These are phyloP conservation scores for Fraxinus quadrangulata DNA, from an alignment of 257 asterid species.

Conservation along the genomic window DNA sequence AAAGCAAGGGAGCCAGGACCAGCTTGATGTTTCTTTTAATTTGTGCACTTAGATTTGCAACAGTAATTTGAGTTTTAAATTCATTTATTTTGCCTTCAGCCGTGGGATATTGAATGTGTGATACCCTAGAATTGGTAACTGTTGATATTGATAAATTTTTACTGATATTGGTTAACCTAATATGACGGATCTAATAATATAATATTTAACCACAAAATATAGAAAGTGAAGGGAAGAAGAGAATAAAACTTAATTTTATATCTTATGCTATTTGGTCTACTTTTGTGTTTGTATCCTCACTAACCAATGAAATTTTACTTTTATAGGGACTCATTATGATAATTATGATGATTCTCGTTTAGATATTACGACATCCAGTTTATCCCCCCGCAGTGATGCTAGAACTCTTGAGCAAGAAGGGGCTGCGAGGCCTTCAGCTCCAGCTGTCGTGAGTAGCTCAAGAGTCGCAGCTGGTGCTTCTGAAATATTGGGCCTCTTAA, in stretches of 20 bases:
- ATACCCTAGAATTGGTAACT: background rate
- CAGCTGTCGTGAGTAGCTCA: constrained; percentile 52
- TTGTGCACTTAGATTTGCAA: constrained; percentile 1
- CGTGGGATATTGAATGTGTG: background rate
- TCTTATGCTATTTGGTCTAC: constrained; percentile 7
- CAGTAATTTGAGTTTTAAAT: background rate
- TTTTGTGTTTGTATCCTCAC: constrained; percentile 19
- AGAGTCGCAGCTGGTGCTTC: constrained; percentile 65
- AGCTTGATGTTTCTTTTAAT: constrained; percentile 14
- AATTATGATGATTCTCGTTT: constrained; percentile 67
- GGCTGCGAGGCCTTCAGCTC: constrained; percentile 42
- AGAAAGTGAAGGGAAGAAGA: constrained; percentile 4
- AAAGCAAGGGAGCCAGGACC: background rate
- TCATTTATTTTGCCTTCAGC: background rate
- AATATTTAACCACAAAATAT: background rate
- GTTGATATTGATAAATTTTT: constrained; percentile 17
- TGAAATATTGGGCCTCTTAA: constrained; percentile 68
- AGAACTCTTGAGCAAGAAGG: constrained; percentile 72
- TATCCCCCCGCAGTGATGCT: constrained; percentile 55
- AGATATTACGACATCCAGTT: constrained; percentile 46
- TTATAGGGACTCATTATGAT: constrained; percentile 68
- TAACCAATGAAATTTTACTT: constrained; percentile 27
- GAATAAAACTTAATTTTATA: background rate
- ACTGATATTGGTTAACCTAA: constrained; percentile 13
- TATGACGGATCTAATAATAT: constrained; percentile 7